phyloP scores from a whole-genome alignment of 371 early-diverging fungal genomes.

The Mortierella sp. region DNA sequence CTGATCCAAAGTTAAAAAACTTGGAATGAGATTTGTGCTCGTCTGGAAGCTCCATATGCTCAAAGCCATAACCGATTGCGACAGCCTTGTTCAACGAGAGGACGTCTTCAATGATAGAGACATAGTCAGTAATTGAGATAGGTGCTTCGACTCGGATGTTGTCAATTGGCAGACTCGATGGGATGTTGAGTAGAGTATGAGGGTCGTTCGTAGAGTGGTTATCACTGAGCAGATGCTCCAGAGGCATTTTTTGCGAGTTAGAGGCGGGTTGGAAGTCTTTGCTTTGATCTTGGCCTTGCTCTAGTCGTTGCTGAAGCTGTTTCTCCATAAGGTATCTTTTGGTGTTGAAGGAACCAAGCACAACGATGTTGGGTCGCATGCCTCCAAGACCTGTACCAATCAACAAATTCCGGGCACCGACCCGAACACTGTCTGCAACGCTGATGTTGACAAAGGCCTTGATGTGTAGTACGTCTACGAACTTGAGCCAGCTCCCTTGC shows the following conservation, averaged over 20 bases:
- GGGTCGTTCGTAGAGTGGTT: not conserved
- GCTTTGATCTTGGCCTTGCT: conserved; percentile 12
- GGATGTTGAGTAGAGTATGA: conserved; percentile 39
- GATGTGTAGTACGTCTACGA: conserved; percentile 61
- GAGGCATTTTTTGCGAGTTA: no score
- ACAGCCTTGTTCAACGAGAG: conserved; percentile 70
- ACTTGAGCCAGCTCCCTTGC: conserved; percentile 61
- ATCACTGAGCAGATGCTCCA: no score
- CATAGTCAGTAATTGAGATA: conserved; percentile 62
- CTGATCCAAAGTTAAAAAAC: conserved; percentile 15
- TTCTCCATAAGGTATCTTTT: conserved; percentile 36
- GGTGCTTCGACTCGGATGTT: conserved; percentile 60
- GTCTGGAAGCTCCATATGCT: conserved; percentile 47
- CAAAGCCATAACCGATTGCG: conserved; percentile 68
- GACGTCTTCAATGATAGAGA: conserved; percentile 72
- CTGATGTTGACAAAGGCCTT: conserved; percentile 72
- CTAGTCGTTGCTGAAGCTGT: conserved; percentile 18
- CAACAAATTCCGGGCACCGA: conserved; percentile 61
- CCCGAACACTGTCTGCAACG: conserved; percentile 56
- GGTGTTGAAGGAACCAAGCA: conserved; percentile 60
- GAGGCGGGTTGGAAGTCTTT: not conserved
- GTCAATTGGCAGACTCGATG: conserved; percentile 59
- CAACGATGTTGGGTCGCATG: conserved; percentile 73
- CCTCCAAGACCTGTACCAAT: conserved; percentile 72
- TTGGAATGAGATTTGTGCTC: conserved; percentile 28